phyloP scores from a whole-genome alignment of 2,329 filamentous ascomycete genomes.

The Cordyceps farinosa region DNA sequence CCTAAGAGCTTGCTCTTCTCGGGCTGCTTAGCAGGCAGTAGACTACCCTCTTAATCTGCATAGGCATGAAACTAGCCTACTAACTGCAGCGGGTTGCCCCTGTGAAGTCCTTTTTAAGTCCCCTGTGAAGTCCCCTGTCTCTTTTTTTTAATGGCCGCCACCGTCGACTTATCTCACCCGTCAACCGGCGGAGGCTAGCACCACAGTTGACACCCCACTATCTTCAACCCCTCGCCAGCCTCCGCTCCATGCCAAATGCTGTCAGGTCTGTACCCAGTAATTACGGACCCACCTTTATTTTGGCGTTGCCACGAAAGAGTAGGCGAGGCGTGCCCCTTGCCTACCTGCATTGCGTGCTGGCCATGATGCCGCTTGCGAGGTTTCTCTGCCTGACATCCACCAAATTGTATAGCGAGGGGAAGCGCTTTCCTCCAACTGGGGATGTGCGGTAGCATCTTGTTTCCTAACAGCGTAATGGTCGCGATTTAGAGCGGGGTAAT shows the following conservation, averaged over 20 bases:
- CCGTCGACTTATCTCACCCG: background rate
- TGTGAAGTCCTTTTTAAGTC: no score
- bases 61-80: background rate
- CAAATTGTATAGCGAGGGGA: no score
- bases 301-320: background rate
- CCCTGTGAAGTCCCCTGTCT: background rate
- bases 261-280: background rate
- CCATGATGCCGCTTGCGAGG: no score
- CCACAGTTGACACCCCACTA: background rate
- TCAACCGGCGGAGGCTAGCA: no score
- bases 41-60: background rate
- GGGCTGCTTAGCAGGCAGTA: background rate
- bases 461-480: no score
- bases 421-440: no score
- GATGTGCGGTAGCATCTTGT: no score
- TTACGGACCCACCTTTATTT: background rate
- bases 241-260: no score
- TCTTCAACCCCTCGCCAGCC: background rate
- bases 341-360: no score
- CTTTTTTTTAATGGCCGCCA: background rate
- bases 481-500: no score
- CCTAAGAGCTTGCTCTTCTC: background rate
- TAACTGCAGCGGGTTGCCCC: background rate
- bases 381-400: no score
- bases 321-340: background rate